Percentiles rank a stretch among this genome's conserved stretches.
phyloP scores from a whole-genome alignment of 2,329 filamentous ascomycete genomes.

The Pseudopithomyces maydicus region DNA sequence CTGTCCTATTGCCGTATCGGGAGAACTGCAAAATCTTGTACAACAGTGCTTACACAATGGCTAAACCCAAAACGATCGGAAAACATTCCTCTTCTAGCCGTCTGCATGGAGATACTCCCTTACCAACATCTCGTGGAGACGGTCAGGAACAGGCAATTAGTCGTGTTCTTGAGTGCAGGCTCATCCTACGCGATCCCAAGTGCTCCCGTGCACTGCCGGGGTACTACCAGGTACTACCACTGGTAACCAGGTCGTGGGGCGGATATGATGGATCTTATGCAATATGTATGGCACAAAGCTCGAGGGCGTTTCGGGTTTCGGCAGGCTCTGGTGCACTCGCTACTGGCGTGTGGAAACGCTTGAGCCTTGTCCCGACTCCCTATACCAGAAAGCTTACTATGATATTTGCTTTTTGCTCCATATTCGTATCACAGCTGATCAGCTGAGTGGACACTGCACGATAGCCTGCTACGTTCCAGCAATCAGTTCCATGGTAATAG shows the following conservation, averaged over 20 bases:
- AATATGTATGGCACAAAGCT: slow-evolving; percentile 6
- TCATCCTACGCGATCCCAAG: too few species aligned
- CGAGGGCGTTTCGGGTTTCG: slow-evolving; percentile 1
- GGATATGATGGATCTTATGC: neutral
- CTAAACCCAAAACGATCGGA: neutral
- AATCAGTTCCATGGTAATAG: too few species aligned
- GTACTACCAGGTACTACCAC: too few species aligned
- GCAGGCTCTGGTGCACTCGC: neutral
- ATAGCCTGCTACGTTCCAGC: too few species aligned
- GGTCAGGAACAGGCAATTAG: slow-evolving; percentile 4
- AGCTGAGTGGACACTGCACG: too few species aligned
- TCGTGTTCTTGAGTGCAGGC: neutral
- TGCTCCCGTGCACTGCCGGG: too few species aligned
- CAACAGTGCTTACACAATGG: slow-evolving; percentile 4
- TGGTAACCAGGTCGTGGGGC: too few species aligned
- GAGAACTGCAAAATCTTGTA: slow-evolving; percentile 12
- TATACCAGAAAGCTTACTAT: too few species aligned
- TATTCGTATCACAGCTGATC: too few species aligned
- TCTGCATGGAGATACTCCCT: slow-evolving; percentile 2
- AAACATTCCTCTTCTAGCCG: neutral
- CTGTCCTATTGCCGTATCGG: slow-evolving; percentile 5
- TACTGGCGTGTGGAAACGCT: neutral
- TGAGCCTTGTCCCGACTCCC: too few species aligned
- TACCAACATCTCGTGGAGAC: neutral
- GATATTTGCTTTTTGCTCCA: too few species aligned